Evolutionary conservation across 345 rosid species (phyloP).

Genomic region (Lepidium africanum): DNA sequence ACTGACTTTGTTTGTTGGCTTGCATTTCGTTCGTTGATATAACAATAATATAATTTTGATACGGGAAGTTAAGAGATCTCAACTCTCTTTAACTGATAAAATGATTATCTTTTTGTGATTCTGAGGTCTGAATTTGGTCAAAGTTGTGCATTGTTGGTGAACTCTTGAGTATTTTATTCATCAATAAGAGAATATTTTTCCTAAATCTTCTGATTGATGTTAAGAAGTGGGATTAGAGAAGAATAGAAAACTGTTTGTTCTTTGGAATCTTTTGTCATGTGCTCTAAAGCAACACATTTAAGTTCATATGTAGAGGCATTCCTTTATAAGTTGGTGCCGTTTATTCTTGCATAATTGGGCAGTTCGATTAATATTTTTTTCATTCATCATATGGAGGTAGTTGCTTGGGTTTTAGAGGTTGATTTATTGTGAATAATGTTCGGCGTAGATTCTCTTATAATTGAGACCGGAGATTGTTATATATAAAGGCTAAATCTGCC

Average conservation of each 20-base stretch:
- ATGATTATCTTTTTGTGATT: slow-evolving; percentile 20
- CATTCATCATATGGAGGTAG: slow-evolving; percentile 25
- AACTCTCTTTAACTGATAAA: not conserved
- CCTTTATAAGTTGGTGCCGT: slow-evolving; percentile 16
- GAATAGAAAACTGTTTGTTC: slow-evolving; percentile 27
- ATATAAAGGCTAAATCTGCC: not conserved
- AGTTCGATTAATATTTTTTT: not conserved
- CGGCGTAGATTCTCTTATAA: slow-evolving; percentile 20
- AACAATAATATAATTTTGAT: not conserved
- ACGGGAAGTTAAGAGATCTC: slow-evolving; percentile 7
- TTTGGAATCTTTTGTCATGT: slow-evolving; percentile 33
- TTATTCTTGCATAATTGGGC: slow-evolving; percentile 26
- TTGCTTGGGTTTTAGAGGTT: slow-evolving; percentile 18
- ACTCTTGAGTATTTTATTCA: slow-evolving; percentile 16
- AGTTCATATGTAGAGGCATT: slow-evolving; percentile 4
- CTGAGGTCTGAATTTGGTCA: slow-evolving; percentile 32
- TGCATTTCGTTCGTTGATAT: not conserved
- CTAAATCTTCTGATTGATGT: slow-evolving; percentile 16
- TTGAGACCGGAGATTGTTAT: not conserved
- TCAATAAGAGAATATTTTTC: not conserved
- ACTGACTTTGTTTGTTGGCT: not conserved
- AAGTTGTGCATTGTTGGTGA: slow-evolving; percentile 15
- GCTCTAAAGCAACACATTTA: not conserved
- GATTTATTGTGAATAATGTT: slow-evolving; percentile 23
- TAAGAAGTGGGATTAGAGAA: slow-evolving; percentile 34